These are phyloP conservation scores for Hypomontagnella monticulosa DNA, from an alignment of 495 filamentous ascomycete genomes.

Conservation along the genomic window DNA sequence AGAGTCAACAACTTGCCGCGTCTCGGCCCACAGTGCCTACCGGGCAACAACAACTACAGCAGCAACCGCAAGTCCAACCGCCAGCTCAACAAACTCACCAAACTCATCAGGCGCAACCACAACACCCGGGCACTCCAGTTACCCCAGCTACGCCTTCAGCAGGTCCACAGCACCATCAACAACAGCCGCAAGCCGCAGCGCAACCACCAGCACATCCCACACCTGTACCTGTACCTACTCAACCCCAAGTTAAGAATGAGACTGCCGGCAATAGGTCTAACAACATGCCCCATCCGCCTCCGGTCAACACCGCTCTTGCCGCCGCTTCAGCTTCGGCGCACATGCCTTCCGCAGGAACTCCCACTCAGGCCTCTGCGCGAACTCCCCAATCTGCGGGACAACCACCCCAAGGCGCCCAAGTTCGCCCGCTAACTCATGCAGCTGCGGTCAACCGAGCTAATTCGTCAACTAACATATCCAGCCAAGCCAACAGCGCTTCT, in stretches of 20 bases:
- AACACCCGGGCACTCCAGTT: slow-evolving; percentile 38
- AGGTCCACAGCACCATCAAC: slow-evolving; percentile 49
- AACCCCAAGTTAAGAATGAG: slow-evolving; percentile 51
- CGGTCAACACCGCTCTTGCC: slow-evolving; percentile 59
- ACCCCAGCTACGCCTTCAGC: slow-evolving; percentile 53
- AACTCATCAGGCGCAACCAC: neutral
- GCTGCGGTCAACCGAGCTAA: slow-evolving; percentile 54
- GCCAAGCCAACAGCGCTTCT: slow-evolving; percentile 50
- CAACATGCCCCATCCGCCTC: slow-evolving; percentile 50
- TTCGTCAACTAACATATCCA: slow-evolving; percentile 47
- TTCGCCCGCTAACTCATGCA: slow-evolving; percentile 58
- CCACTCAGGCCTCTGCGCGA: slow-evolving; percentile 55
- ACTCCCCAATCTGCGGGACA: slow-evolving; percentile 58
- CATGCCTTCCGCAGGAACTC: slow-evolving; percentile 52
- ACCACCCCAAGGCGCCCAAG: slow-evolving; percentile 51
- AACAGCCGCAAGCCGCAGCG: slow-evolving; percentile 43
- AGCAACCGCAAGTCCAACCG: slow-evolving; percentile 20
- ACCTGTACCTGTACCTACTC: slow-evolving; percentile 22
- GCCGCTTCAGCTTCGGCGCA: slow-evolving; percentile 51
- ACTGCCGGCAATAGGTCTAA: slow-evolving; percentile 49
- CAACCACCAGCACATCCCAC: slow-evolving; percentile 45
- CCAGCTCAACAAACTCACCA: slow-evolving; percentile 10
- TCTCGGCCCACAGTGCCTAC: slow-evolving; percentile 42
- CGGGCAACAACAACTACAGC: slow-evolving; percentile 10
- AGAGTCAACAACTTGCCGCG: slow-evolving; percentile 58